Percentiles rank a stretch among this genome's conserved stretches.
phyloP scores from a whole-genome alignment of 768 basidiomycete species.

The Boletus speciosus region DNA sequence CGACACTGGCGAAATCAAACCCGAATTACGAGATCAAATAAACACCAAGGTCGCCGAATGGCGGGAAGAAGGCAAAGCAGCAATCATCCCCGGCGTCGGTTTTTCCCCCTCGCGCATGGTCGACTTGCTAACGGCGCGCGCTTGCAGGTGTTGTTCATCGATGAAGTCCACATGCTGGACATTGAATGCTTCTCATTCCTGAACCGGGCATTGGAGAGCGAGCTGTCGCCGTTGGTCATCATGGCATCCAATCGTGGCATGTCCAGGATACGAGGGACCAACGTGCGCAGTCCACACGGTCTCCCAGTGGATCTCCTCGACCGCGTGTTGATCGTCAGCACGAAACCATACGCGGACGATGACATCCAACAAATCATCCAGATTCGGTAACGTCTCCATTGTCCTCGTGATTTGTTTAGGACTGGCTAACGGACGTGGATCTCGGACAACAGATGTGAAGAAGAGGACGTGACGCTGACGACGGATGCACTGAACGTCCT shows the following conservation, averaged over 20 bases:
- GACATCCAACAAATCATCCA: conserved; percentile 91
- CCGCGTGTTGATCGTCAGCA: conserved; percentile 93
- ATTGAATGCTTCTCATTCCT: conserved; percentile 99
- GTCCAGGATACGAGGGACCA: conserved; percentile 92
- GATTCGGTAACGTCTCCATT: conserved; percentile 59
- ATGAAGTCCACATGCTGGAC: conserved; percentile 99
- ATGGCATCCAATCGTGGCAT: conserved; percentile 98
- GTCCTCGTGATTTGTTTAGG: background rate
- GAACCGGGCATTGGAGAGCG: conserved; percentile 92
- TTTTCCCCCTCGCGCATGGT: background rate
- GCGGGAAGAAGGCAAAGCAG: conserved; percentile 98
- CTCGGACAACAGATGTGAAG: conserved; percentile 61
- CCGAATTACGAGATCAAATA: conserved; percentile 93
- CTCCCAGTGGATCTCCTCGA: conserved; percentile 93
- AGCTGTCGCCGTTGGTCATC: conserved; percentile 91
- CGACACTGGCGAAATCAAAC: conserved; percentile 98
- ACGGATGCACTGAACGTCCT: conserved; percentile 73
- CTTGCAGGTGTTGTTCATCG: conserved; percentile 89
- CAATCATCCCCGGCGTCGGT: conserved; percentile 91
- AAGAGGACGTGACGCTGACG: conserved; percentile 89
- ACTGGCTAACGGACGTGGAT: background rate
- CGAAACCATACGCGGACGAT: conserved; percentile 75
- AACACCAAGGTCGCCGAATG: conserved; percentile 96
- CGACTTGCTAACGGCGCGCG: background rate
- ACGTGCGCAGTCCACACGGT: conserved; percentile 91